A percentile compares a stretch with the other conserved stretches of the same genome.
phyloP scores from a whole-genome alignment of 345 rosid genomes.

The Syzygium aromaticum region DNA sequence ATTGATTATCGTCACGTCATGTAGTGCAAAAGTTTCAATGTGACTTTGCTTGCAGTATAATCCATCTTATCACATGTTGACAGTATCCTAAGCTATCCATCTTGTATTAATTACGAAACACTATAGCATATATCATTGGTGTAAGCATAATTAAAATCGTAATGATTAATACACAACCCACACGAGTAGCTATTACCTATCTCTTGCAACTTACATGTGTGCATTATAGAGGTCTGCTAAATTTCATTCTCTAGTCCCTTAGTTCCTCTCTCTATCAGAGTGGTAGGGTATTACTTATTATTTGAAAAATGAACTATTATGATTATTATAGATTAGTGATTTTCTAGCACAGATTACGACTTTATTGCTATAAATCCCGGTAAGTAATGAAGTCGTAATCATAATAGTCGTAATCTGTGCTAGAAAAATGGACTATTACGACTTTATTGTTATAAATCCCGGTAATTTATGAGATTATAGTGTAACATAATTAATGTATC shows the following conservation, averaged over 20 bases:
- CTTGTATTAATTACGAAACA: not conserved
- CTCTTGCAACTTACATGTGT: not conserved
- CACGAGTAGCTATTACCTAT: not conserved
- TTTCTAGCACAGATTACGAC: not conserved
- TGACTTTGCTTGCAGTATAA: not conserved
- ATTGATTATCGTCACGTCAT: not conserved
- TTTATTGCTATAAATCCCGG: not conserved
- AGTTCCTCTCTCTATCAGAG: not conserved
- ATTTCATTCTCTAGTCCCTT: not conserved
- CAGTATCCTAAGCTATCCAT: not conserved
- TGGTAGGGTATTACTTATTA: not conserved
- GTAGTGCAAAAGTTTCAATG: not conserved
- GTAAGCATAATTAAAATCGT: not conserved
- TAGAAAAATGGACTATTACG: too few relatives aligned
- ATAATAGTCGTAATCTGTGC: too few relatives aligned
- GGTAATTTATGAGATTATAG: not conserved
- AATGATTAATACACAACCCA: not conserved
- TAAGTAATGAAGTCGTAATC: not conserved
- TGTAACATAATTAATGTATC: not conserved
- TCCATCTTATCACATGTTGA: not conserved
- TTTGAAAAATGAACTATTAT: not conserved
- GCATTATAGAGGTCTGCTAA: not conserved
- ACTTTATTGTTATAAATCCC: not conserved
- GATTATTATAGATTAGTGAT: not conserved
- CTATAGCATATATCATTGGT: not conserved